Conservation (phyloP, 768 basidiomycete species). For the Rhodotorula babjevae region DNA sequence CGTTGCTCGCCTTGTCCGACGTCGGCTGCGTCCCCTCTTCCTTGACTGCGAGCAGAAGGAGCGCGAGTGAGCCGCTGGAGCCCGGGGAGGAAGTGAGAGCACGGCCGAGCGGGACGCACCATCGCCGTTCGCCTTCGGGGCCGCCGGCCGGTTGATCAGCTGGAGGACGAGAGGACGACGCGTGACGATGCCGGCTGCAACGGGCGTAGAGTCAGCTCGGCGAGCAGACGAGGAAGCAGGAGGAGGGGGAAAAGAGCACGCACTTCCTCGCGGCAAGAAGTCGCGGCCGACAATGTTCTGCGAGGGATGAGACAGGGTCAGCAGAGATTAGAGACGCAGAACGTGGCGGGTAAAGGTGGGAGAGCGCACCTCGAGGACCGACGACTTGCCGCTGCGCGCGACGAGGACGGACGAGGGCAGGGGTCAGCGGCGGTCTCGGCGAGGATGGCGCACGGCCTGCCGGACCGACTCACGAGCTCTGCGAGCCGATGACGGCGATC, state of each 20-base stretch:
- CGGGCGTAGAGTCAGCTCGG: not conserved
- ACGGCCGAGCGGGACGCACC: not conserved
- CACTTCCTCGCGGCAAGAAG: conserved; percentile 89
- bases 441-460: too few relatives aligned
- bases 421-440: not conserved
- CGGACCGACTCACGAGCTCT: conserved; percentile 44
- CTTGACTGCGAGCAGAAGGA: too few relatives aligned
- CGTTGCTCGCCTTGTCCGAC: conserved; percentile 70
- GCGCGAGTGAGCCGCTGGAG: too few relatives aligned
- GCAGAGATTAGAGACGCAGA: too few relatives aligned
- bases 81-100: too few relatives aligned
- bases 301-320: not conserved
- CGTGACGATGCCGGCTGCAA: conserved; percentile 80
- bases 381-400: conserved; percentile 49
- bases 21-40: conserved; percentile 34
- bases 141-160: conserved; percentile 73
- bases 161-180: conserved; percentile 92
- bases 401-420: not conserved
- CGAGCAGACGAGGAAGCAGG: not conserved
- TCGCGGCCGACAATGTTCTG: conserved; percentile 97
- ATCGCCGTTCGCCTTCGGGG: conserved; percentile 49
- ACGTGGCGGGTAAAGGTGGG: not conserved
- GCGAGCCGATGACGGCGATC: conserved; percentile 51
- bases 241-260: not conserved
- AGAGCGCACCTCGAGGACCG: conserved; percentile 49